Percentiles rank a stretch among this genome's conserved stretches.
phyloP scores from a whole-genome alignment of 2,329 filamentous ascomycete genomes.

The Fusarium pilosicola region DNA sequence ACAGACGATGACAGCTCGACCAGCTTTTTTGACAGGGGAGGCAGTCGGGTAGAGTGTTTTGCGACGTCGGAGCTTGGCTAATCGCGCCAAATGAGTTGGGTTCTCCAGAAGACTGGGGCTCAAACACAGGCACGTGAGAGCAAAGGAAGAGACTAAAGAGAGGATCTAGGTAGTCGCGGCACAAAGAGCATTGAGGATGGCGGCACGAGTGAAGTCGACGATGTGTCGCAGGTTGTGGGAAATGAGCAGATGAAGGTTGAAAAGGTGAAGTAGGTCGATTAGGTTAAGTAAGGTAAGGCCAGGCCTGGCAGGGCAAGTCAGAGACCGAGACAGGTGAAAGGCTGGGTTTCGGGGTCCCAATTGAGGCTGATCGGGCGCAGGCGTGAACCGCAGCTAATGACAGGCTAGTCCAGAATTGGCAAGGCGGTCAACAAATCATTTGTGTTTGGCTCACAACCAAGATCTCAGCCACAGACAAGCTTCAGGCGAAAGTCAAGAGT shows the following conservation, averaged over 20 bases:
- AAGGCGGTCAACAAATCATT: slow-evolving; percentile 41
- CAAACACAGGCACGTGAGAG: slow-evolving; percentile 25
- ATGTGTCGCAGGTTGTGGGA: slow-evolving; percentile 2
- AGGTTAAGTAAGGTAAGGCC: background rate
- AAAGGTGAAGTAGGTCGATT: slow-evolving; percentile 15
- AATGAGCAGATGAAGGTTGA: slow-evolving; percentile 20
- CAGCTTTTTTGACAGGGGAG: slow-evolving; percentile 23
- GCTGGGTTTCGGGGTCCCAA: slow-evolving; percentile 38
- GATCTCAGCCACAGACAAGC: slow-evolving; percentile 27
- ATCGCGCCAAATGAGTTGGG: slow-evolving; percentile 37
- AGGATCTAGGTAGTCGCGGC: slow-evolving; percentile 10
- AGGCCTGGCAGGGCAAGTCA: background rate
- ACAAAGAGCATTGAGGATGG: slow-evolving; percentile 1
- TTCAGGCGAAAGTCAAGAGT: slow-evolving; percentile 12
- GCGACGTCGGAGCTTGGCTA: slow-evolving; percentile 43
- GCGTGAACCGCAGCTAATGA: slow-evolving; percentile 23
- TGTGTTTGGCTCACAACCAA: slow-evolving; percentile 26
- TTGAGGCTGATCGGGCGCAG: slow-evolving; percentile 44
- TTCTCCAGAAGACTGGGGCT: slow-evolving; percentile 32
- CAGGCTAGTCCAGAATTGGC: slow-evolving; percentile 34
- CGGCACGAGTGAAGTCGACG: slow-evolving; percentile 1
- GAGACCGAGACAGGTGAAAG: slow-evolving; percentile 20
- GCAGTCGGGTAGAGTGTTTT: slow-evolving; percentile 25
- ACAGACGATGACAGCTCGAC: background rate
- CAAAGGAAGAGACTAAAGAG: slow-evolving; percentile 3